Percentiles rank a stretch among this genome's conserved stretches.
Conservation (phyloP, 495 filamentous ascomycete genomes). For the Penicillium malachiteum region DNA sequence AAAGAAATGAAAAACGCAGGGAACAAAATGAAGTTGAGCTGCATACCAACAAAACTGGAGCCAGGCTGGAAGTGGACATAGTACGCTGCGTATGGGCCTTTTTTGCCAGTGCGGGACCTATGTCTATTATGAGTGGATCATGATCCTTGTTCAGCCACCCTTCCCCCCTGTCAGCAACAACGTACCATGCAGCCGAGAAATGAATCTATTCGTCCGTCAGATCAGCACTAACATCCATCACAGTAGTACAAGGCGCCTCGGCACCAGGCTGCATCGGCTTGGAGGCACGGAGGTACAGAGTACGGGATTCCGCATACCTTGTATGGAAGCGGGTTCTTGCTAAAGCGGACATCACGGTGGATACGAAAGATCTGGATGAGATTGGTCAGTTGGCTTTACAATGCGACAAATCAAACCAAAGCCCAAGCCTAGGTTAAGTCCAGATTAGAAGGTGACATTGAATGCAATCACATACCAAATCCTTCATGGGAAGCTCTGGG, state of each 20-base stretch:
- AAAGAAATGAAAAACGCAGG: neutral
- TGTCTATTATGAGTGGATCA: slow-evolving; percentile 22
- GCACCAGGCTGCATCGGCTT: slow-evolving; percentile 1
- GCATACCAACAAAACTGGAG: slow-evolving; percentile 62
- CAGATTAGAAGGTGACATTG: neutral
- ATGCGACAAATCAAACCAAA: neutral
- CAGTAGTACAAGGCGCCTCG: slow-evolving; percentile 14
- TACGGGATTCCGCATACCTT: slow-evolving; percentile 57
- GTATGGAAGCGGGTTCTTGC: slow-evolving; percentile 78
- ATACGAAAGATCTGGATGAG: slow-evolving; percentile 70
- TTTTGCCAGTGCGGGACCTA: slow-evolving; percentile 77
- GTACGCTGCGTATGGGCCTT: slow-evolving; percentile 83
- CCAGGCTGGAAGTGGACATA: slow-evolving; percentile 67
- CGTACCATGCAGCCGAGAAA: slow-evolving; percentile 78
- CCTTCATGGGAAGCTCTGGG: slow-evolving; percentile 78
- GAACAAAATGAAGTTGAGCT: neutral
- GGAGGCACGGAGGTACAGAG: neutral
- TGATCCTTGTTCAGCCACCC: neutral
- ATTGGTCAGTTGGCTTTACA: neutral
- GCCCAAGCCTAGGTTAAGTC: too few relatives aligned
- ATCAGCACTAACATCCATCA: slow-evolving; percentile 16
- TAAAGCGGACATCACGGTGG: slow-evolving; percentile 78
- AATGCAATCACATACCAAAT: slow-evolving; percentile 55
- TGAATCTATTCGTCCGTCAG: slow-evolving; percentile 55
- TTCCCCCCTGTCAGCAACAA: slow-evolving; percentile 1